phyloP scores from a whole-genome alignment of 2,329 filamentous ascomycete species.

The Alternaria ventricosa region DNA sequence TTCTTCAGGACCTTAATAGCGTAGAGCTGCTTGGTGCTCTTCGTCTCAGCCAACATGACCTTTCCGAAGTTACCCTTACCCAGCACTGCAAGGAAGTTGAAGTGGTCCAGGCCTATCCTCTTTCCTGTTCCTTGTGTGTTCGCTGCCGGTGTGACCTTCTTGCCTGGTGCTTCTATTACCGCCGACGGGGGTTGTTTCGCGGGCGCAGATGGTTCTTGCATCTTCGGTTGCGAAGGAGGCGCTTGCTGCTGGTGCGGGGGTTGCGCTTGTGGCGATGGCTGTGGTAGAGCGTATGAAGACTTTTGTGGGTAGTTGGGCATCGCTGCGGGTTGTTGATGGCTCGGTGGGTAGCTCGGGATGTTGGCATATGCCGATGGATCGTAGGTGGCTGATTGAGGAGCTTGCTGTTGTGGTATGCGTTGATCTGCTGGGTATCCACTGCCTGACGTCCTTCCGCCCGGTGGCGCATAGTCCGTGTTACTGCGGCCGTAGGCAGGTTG shows the following conservation, averaged over 20 bases:
- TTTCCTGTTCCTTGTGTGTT: slow-evolving; percentile 74
- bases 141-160: slow-evolving; percentile 72
- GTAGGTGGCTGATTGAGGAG: slow-evolving; percentile 67
- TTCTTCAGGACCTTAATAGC: slow-evolving; percentile 99
- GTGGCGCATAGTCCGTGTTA: slow-evolving; percentile 52
- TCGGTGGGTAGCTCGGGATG: slow-evolving; percentile 46
- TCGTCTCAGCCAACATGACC: slow-evolving; percentile 98
- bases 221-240: slow-evolving; percentile 53
- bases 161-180: slow-evolving; percentile 41
- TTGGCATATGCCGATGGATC: slow-evolving; percentile 78
- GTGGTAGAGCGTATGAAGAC: slow-evolving; percentile 41
- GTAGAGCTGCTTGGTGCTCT: slow-evolving; percentile 88
- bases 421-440: slow-evolving; percentile 49
- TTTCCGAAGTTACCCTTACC: slow-evolving; percentile 99
- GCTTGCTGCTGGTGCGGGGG: slow-evolving; percentile 58
- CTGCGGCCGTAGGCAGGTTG: slow-evolving; percentile 54
- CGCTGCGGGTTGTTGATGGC: slow-evolving; percentile 43
- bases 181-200: slow-evolving; percentile 46
- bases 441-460: slow-evolving; percentile 40
- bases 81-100: slow-evolving; percentile 97
- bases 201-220: slow-evolving; percentile 22
- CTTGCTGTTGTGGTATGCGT: slow-evolving; percentile 50
- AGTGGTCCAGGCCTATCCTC: slow-evolving; percentile 94
- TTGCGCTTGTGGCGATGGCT: slow-evolving; percentile 58
- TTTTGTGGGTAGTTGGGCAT: slow-evolving; percentile 42